Evolutionary conservation across 208 protist species (phyloP).

Genomic region (Acanthamoeba triangularis): DNA sequence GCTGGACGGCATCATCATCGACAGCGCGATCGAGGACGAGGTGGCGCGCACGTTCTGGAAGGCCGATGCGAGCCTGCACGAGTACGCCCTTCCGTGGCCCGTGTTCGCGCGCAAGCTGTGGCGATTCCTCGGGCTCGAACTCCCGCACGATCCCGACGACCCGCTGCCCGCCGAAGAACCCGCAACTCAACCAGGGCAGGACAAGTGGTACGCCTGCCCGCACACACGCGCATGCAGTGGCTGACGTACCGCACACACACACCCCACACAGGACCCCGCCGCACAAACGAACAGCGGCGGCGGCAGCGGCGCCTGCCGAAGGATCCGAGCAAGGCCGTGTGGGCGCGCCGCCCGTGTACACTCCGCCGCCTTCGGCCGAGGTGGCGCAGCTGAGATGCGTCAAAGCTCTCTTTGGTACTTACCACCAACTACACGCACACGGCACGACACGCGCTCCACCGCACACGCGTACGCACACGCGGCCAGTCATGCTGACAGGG

Average conservation of each 20-base stretch:
- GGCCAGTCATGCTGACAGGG: not conserved
- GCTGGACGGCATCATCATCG: slow-evolving; percentile 23
- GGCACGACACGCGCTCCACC: not conserved
- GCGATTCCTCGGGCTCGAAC: not conserved
- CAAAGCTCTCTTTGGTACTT: slow-evolving; percentile 33
- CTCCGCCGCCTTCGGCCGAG: not conserved
- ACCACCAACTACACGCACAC: not conserved
- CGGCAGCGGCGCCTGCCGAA: not conserved
- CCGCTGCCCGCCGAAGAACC: not conserved
- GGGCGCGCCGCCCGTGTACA: not conserved
- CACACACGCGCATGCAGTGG: not conserved
- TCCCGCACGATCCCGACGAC: slow-evolving; percentile 50
- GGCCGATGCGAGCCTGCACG: slow-evolving; percentile 15
- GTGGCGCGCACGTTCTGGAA: slow-evolving; percentile 37
- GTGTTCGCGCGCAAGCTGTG: slow-evolving; percentile 49
- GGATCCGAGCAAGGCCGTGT: not conserved
- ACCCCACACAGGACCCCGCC: not conserved
- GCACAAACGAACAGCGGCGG: slow-evolving; percentile 9
- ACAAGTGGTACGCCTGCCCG: not conserved
- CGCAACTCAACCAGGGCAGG: not conserved
- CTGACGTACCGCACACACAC: too few species aligned
- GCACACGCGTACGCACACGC: too few species aligned
- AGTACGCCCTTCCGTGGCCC: slow-evolving; percentile 10
- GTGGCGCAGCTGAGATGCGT: slow-evolving; percentile 46
- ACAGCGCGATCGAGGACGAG: slow-evolving; percentile 33